These are phyloP conservation scores for Zygoascus ofunaensis DNA, from an alignment of 805 yeast genomes.

Conservation along the genomic window DNA sequence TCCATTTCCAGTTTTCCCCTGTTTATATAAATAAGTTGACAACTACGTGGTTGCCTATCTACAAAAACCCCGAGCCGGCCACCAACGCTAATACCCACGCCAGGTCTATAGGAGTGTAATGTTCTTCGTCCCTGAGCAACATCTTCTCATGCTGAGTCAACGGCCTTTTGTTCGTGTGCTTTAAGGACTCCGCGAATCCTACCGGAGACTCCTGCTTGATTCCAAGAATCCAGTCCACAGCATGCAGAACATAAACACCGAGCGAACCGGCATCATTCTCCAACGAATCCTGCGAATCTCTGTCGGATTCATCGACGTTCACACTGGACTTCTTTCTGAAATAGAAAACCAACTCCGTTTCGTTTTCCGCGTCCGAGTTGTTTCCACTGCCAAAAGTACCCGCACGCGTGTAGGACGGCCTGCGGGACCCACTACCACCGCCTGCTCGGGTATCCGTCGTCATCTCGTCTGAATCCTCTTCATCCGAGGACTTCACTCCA, in stretches of 20 bases:
- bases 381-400: background rate
- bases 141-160: slow-evolving; percentile 12
- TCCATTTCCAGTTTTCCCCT: too few species aligned
- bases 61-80: background rate
- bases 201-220: slow-evolving; percentile 11
- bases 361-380: background rate
- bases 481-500: background rate
- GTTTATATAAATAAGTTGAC: too few species aligned
- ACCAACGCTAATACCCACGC: slow-evolving; percentile 6
- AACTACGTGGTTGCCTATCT: too few species aligned
- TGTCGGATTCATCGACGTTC: background rate
- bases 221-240: slow-evolving; percentile 20
- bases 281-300: background rate
- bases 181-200: slow-evolving; percentile 8
- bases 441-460: background rate
- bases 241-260: background rate
- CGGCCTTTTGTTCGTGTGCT: slow-evolving; percentile 5
- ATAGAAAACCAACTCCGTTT: slow-evolving; percentile 1
- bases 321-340: background rate
- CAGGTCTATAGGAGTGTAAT: slow-evolving; percentile 2
- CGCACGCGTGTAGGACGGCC: slow-evolving; percentile 1
- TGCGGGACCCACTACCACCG: background rate
- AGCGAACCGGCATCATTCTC: background rate
- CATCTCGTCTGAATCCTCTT: slow-evolving; percentile 7
- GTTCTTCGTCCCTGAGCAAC: slow-evolving; percentile 4